Evolutionary conservation across 1,139 yeast genomes (phyloP), one percentile per base, ranked within the genome.

Genomic region (Pichia sp.): DNA sequence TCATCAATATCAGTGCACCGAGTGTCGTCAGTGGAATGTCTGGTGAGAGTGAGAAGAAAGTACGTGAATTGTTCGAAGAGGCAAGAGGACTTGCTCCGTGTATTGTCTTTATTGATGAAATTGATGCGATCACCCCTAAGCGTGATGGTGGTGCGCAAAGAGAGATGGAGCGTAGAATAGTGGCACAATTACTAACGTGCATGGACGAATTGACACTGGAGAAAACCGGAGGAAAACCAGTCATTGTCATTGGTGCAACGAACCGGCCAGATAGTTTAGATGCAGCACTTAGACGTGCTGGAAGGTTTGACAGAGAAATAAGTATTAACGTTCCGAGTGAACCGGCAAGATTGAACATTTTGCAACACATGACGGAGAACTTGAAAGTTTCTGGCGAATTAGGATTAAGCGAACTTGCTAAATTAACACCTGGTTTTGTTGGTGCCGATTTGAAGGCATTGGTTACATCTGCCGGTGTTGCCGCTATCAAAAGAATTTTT

Each of bases 21-120:
- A 87, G 97, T 0, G 90, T 95, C 6, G 98, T 93, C 0, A 88
- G 97, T 56, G 99, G 99, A 15, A 93, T 93, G 99, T 89, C 97
- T n/a, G 99, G 99, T 47, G 99, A 93, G 70, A 85, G 95, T 57
- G 99, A 95, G 68, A 93, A 93, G 75, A 92, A 92, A 67, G 77
- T 93, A 16, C 77, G 99, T 59, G 99, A 93, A 60, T 76, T 93
- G 44, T 93, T 93, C 65, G 97, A 90, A 47, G 99, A 95, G 67
- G 99, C 99, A 2, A 87, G 86, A 65, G 65, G 79, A 7, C 69
- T 90, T 55, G 99, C 99, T 1, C 99, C 99, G 3, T 92, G 98
- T 70, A 73, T 93, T 44, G 80, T 93, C 53, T 93, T 93, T 66
- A 85, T 93, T 70, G 99, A 93, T 71, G 97, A 92, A 69, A 92